Conservation (phyloP, 805 yeast species). For the Dipodascus albidus region DNA sequence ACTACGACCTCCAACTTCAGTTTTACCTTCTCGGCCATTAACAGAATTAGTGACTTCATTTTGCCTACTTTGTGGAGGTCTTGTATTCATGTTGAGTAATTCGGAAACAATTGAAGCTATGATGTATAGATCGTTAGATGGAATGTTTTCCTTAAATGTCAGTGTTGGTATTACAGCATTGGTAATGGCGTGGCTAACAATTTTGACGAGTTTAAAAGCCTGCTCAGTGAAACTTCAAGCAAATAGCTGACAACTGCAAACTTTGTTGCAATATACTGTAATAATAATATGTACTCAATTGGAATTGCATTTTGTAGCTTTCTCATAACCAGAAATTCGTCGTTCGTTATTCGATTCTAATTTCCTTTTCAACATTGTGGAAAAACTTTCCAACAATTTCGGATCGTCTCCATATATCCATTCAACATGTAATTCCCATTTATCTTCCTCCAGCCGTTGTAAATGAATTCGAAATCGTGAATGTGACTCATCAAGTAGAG, state of each 20-base stretch:
- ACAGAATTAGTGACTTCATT: constrained; percentile 77
- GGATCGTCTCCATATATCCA: constrained; percentile 1
- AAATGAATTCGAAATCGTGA: too few species aligned
- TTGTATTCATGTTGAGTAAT: constrained; percentile 84
- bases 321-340: too few species aligned
- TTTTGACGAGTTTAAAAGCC: constrained; percentile 36
- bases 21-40: constrained; percentile 58
- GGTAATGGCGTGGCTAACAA: constrained; percentile 82
- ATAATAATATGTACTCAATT: too few species aligned
- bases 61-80: constrained; percentile 76
- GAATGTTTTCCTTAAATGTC: constrained; percentile 86
- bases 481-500: too few species aligned
- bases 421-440: not conserved
- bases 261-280: not conserved
- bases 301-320: too few species aligned
- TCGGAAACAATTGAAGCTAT: constrained; percentile 75
- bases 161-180: constrained; percentile 69
- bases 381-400: not conserved
- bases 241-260: not conserved
- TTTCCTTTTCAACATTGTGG: not conserved
- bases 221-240: not conserved
- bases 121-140: constrained; percentile 70
- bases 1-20: constrained; percentile 26
- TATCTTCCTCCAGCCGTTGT: too few species aligned
- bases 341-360: not conserved